Base-by-base conservation (phyloP, 306 rosid species). In the Sphenostylis stenocarpa region DNA sequence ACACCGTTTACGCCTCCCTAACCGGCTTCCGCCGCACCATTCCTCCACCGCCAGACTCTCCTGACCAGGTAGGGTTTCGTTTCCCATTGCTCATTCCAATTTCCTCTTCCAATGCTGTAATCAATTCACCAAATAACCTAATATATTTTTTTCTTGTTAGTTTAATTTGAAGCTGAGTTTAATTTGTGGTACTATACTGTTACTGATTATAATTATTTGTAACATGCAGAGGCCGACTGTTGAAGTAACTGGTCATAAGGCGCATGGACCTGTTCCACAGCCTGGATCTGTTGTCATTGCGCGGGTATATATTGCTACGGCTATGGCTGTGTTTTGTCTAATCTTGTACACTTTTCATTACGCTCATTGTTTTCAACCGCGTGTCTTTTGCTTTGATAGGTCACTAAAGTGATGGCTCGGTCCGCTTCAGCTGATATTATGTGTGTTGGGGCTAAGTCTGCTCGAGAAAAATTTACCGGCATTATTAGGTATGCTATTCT, bases 201-300 rank as follows among this genome's bases (percentile, higher is more conserved):
- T 68, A 7, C 58, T 67, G 68, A 41, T 10, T 11, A 12, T 41
- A 34, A 7, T 64, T 19, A n/a, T 48, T 41, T 20, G 17, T 73
- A 23, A 10, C 48, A 8, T 47, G 63, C 84, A 95, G 97, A 89
- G 90, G 84, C 89, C 92, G 1, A 84, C 76, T 16, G 86, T 95
- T 79, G 99, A 90, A 88, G 93, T 92, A 26, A 86, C 92, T 10
- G 92, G 96, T 85, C 98, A 90, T 84, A 92, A 92, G 81, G 94
- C 97, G 12, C 92, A 91, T 64, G 99, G 97, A 44, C 83, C 88
- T 20, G 93, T 92, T 79, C 99, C 99, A 11, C 85, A 88, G 63
- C 90, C 97, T 58, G 97, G 97, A 17, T 89, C 97, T 23, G 6
- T 90, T 61, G 96, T 89, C 75, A 86, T 89, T 84, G 98, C 90